phyloP scores from a whole-genome alignment of 164 flowering plant species.

The Annona cherimola region DNA sequence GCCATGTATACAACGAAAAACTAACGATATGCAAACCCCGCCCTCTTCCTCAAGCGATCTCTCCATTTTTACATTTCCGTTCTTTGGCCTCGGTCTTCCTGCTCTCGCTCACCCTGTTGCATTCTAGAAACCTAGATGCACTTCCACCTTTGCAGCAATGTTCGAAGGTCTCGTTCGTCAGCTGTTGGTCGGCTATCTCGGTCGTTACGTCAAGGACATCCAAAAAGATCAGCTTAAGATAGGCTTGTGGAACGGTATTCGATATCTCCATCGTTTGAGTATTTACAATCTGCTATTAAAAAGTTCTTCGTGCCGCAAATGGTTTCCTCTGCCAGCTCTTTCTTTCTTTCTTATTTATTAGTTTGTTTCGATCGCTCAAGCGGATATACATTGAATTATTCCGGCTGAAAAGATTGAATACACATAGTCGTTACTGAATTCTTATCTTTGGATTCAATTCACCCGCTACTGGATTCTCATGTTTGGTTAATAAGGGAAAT shows the following conservation, averaged over 20 bases:
- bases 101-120: neutral
- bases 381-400: neutral
- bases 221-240: constrained; percentile 80
- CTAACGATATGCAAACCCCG: neutral
- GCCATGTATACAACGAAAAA: neutral
- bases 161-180: constrained; percentile 72
- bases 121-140: neutral
- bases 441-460: neutral
- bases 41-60: neutral
- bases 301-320: neutral
- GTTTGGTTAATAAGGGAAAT: neutral
- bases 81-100: neutral
- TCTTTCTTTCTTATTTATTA: neutral
- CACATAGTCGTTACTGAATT: neutral
- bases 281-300: neutral
- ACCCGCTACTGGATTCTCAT: neutral
- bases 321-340: neutral
- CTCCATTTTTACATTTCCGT: neutral
- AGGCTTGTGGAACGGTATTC: constrained; percentile 68
- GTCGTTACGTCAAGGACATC: constrained; percentile 69
- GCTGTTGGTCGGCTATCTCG: constrained; percentile 63
- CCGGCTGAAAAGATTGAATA: neutral
- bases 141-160: constrained; percentile 22
- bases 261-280: neutral
- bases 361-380: neutral